phyloP scores from a whole-genome alignment of 2,329 filamentous ascomycete genomes.

The Tolypocladium sp. region DNA sequence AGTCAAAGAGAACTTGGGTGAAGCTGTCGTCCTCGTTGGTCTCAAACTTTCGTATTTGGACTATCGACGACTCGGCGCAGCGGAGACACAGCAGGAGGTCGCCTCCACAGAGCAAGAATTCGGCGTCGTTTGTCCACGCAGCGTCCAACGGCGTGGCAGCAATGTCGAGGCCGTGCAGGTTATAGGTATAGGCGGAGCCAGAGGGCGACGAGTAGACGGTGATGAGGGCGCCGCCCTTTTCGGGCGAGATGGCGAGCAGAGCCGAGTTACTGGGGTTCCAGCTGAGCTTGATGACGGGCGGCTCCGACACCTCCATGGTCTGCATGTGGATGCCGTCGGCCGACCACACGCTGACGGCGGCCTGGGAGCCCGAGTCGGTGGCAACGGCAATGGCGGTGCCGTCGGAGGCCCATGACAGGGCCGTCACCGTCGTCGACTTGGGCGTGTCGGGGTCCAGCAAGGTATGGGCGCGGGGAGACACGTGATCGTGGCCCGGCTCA shows the following conservation, averaged over 20 bases:
- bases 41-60: constrained; percentile 37
- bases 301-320: constrained; percentile 46
- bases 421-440: constrained; percentile 44
- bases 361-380: constrained; percentile 41
- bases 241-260: constrained; percentile 49
- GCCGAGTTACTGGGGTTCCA: constrained; percentile 49
- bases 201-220: constrained; percentile 41
- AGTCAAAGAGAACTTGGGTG: constrained; percentile 47
- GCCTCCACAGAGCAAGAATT: constrained; percentile 52
- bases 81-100: constrained; percentile 40
- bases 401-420: constrained; percentile 51
- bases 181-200: constrained; percentile 36
- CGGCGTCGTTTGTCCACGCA: constrained; percentile 48
- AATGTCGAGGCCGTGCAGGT: constrained; percentile 40
- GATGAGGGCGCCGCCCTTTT: constrained; percentile 43
- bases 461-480: constrained; percentile 24
- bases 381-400: constrained; percentile 49
- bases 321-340: constrained; percentile 42
- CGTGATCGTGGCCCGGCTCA: constrained; percentile 30
- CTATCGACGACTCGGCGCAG: constrained; percentile 37
- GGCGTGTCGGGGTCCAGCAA: constrained; percentile 46
- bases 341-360: constrained; percentile 48
- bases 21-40: constrained; percentile 45
- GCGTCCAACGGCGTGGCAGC: constrained; percentile 45
- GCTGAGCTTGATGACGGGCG: constrained; percentile 51